Evolutionary conservation across 352 stramenopile species (phyloP).

Genomic region (Phytophthora chlamydospora): DNA sequence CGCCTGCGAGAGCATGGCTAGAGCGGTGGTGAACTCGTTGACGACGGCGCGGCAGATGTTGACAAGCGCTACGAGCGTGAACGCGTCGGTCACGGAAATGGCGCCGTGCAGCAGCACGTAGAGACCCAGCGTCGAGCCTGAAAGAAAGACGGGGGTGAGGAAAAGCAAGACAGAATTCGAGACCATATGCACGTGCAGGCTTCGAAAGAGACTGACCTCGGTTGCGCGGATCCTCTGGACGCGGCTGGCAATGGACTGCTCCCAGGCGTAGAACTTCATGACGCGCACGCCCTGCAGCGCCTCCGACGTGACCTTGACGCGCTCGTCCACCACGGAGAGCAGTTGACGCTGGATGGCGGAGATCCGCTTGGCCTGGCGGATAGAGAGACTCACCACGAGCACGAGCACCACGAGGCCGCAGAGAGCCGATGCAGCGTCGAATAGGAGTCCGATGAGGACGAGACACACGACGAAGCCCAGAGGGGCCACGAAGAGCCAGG

Average conservation of each 20-base stretch:
- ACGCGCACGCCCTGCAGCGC: slow-evolving; percentile 88
- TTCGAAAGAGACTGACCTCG: slow-evolving; percentile 39
- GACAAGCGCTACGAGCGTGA: slow-evolving; percentile 39
- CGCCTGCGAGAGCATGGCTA: slow-evolving; percentile 34
- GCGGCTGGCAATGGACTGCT: slow-evolving; percentile 27
- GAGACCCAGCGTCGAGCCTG: slow-evolving; percentile 26
- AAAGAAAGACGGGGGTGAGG: slow-evolving; percentile 42
- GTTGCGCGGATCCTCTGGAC: slow-evolving; percentile 35
- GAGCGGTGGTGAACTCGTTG: slow-evolving; percentile 31
- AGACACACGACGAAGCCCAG: slow-evolving; percentile 30
- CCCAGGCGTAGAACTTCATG: slow-evolving; percentile 92
- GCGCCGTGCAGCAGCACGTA: too few species aligned
- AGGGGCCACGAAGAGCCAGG: slow-evolving; percentile 31
- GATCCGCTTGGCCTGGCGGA: slow-evolving; percentile 21
- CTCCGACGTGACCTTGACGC: slow-evolving; percentile 94
- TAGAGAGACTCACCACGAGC: slow-evolving; percentile 42
- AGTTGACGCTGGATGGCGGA: slow-evolving; percentile 27
- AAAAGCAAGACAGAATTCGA: slow-evolving; percentile 57
- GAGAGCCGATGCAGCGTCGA: slow-evolving; percentile 21
- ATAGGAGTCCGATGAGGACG: slow-evolving; percentile 30
- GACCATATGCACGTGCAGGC: slow-evolving; percentile 43
- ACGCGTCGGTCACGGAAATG: too few species aligned
- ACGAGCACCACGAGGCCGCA: slow-evolving; percentile 18
- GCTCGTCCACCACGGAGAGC: slow-evolving; percentile 57
- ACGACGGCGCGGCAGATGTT: slow-evolving; percentile 42